Conservation (phyloP, 2,329 filamentous ascomycete species). For the Mariannaea elegans region DNA sequence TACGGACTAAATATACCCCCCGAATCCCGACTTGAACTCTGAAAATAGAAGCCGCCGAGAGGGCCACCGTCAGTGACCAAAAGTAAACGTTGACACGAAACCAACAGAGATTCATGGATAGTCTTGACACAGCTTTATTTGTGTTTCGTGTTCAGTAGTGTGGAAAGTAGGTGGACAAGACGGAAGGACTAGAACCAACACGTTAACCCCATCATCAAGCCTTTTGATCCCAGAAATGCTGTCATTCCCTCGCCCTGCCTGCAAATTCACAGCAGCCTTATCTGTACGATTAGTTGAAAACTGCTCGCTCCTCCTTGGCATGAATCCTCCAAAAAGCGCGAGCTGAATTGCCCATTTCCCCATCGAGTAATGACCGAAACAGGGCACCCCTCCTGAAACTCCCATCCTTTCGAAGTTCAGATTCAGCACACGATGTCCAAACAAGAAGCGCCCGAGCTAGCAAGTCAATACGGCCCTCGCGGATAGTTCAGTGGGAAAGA, state of each 20-base stretch:
- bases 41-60: conserved; percentile 5
- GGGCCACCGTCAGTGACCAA: no score
- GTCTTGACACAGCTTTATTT: no score
- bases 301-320: neutral
- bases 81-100: no score
- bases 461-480: no score
- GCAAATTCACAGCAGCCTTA: neutral
- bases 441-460: neutral
- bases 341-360: conserved; percentile 3
- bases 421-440: neutral
- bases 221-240: neutral
- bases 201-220: no score
- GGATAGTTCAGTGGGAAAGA: no score
- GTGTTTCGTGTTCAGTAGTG: no score
- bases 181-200: no score
- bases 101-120: no score
- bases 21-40: neutral
- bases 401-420: neutral
- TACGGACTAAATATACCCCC: neutral
- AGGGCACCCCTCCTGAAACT: conserved; percentile 1
- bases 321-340: neutral
- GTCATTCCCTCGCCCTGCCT: no score
- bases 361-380: conserved; percentile 15
- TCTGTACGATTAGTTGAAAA: neutral
- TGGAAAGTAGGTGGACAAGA: no score